phyloP scores from a whole-genome alignment of 345 rosid species.

The Salix suchowensis region DNA sequence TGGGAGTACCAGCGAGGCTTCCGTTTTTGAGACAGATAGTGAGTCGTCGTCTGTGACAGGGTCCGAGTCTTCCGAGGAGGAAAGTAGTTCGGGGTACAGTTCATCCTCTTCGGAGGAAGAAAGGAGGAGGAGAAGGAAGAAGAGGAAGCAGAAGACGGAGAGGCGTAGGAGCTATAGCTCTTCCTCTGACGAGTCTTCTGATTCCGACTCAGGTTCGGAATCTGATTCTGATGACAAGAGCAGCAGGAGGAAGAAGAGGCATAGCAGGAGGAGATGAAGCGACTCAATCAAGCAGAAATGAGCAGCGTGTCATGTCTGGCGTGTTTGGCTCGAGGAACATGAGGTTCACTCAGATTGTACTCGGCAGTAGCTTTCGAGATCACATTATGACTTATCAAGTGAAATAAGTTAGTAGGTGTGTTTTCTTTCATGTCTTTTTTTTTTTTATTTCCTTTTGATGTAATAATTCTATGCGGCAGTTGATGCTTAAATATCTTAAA shows the following conservation, averaged over 20 bases:
- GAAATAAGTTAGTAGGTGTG: constrained; percentile 12
- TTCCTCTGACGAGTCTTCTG: constrained; percentile 74
- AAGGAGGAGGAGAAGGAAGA: constrained; percentile 57
- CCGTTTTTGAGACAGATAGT: constrained; percentile 81
- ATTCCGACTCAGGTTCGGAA: constrained; percentile 59
- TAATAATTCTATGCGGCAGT: background rate
- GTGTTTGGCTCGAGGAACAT: background rate
- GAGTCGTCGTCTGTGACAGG: constrained; percentile 53
- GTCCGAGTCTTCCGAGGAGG: constrained; percentile 56
- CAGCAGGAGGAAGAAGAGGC: constrained; percentile 62
- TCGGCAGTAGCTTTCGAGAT: background rate
- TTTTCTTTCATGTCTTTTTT: background rate
- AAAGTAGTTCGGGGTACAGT: constrained; percentile 56
- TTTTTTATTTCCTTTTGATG: constrained; percentile 6
- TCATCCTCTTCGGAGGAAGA: constrained; percentile 79
- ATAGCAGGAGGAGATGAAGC: constrained; percentile 42
- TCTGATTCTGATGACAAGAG: constrained; percentile 67
- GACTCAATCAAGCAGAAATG: background rate
- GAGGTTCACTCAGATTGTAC: background rate
- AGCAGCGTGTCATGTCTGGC: background rate
- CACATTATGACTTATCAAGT: background rate
- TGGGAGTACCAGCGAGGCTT: constrained; percentile 78
- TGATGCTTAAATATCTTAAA: background rate
- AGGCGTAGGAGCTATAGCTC: constrained; percentile 62
- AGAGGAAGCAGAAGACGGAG: constrained; percentile 65